Percentiles rank a stretch among this genome's conserved stretches.
These are phyloP conservation scores for Cytospora schulzeri DNA, from an alignment of 2,329 filamentous ascomycete species.

Conservation along the genomic window DNA sequence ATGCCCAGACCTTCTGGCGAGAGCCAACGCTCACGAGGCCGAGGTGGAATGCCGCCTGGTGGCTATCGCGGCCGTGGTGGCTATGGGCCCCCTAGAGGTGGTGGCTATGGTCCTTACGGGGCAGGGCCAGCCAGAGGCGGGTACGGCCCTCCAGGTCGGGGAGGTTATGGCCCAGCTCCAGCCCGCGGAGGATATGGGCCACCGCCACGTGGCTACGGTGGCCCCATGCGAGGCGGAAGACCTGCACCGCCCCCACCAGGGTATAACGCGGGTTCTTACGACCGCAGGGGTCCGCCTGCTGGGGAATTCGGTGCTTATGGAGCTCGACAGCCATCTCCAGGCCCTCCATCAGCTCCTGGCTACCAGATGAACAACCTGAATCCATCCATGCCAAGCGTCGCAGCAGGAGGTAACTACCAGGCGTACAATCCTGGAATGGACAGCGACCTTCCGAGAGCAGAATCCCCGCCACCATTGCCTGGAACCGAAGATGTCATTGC, in stretches of 20 bases:
- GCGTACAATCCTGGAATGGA: constrained; percentile 47
- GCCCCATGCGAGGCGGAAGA: constrained; percentile 41
- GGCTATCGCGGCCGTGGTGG: constrained; percentile 57
- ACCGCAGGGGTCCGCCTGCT: constrained; percentile 42
- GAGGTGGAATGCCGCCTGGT: constrained; percentile 48
- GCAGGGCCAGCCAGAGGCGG: constrained; percentile 35
- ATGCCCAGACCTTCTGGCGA: constrained; percentile 51
- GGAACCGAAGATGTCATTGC: constrained; percentile 41
- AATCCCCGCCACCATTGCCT: constrained; percentile 65
- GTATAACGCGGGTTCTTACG: constrained; percentile 44
- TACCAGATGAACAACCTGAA: constrained; percentile 44
- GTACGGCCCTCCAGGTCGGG: constrained; percentile 47
- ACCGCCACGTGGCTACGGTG: constrained; percentile 39
- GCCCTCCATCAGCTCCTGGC: constrained; percentile 39
- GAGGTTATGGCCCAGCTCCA: constrained; percentile 50
- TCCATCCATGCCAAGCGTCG: constrained; percentile 41
- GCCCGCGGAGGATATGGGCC: constrained; percentile 48
- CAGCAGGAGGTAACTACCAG: constrained; percentile 42
- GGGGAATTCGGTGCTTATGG: constrained; percentile 42
- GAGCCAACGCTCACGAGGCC: constrained; percentile 54
- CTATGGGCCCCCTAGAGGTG: constrained; percentile 42
- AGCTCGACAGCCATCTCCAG: constrained; percentile 41
- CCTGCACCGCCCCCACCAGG: constrained; percentile 48
- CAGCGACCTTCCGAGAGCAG: constrained; percentile 58
- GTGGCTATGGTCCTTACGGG: constrained; percentile 39